These are phyloP conservation scores for Calonectria ilicicola DNA, from an alignment of 2,329 filamentous ascomycete genomes.

Conservation along the genomic window DNA sequence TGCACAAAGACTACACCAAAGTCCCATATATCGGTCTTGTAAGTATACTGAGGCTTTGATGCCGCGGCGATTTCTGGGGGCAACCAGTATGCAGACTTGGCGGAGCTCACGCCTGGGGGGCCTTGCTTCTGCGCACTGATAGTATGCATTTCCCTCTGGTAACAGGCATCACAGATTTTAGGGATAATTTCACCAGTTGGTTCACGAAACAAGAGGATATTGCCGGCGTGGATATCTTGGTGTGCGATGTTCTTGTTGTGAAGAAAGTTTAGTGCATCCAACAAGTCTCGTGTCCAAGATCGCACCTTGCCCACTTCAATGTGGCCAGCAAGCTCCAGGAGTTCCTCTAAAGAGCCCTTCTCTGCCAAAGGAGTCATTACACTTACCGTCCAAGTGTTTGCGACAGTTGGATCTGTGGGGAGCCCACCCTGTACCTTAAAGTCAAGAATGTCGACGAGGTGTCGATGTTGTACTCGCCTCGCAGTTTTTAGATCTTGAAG, in stretches of 20 bases:
- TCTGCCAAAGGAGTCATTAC: conserved; percentile 82
- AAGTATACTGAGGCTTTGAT: conserved; percentile 72
- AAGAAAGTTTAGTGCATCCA: conserved; percentile 89
- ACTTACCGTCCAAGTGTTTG: conserved; percentile 75
- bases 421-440: conserved; percentile 78
- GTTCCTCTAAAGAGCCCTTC: conserved; percentile 84
- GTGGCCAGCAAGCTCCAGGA: conserved; percentile 82
- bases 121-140: conserved; percentile 66
- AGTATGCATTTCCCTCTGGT: conserved; percentile 75
- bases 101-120: conserved; percentile 66
- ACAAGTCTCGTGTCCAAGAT: conserved; percentile 90
- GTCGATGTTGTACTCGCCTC: conserved; percentile 80
- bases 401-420: conserved; percentile 50
- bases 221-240: conserved; percentile 82
- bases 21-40: conserved; percentile 95
- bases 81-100: conserved; percentile 85
- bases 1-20: conserved; percentile 92
- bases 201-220: conserved; percentile 82
- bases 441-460: conserved; percentile 83
- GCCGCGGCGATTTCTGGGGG: conserved; percentile 79
- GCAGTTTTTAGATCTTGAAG: conserved; percentile 81
- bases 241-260: conserved; percentile 89
- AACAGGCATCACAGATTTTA: conserved; percentile 81
- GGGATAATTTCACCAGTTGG: conserved; percentile 76
- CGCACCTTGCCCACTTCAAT: conserved; percentile 82